Base-by-base conservation (phyloP, 306 rosid genomes). In the Sicyos edulis region DNA sequence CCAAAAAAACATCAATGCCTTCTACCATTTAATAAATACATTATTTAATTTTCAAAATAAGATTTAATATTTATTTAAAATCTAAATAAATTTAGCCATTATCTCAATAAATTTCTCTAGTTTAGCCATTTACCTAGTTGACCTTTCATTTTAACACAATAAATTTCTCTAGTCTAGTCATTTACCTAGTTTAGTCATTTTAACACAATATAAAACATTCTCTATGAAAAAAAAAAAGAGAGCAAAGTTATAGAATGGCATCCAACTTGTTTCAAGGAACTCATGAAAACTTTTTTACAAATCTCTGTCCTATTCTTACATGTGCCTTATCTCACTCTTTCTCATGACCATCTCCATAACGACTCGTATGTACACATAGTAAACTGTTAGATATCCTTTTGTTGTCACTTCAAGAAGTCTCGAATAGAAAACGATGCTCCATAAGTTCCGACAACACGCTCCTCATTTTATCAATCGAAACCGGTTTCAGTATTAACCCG, bases 401-500 rank as follows among this genome's bases (percentile, higher is more conserved):
- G 4, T 67, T 47, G 54, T 19, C 15, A 7, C 50, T 67, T 67
- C 72, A 67, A 20, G 56, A 47, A 3, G 87, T 82, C 78, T 87
- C 93, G 51, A 82, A 90, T 24, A 88, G 84, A 79, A 90, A 82
- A 21, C 89, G 84, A 16, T 83, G 86, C 75, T 90, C 96, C n/a
- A 90, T 75, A 13, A 92, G 86, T 72, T 88, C 93, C 5, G 88
- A 82, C 54, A 92, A 80, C 74, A 84, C 86, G 64, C 82, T 79
- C 79, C 91, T 83, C 98, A 92, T 90, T 78, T 90, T 92, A 76
- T 92, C 98, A 65, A 92, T 88, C 13, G 96, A 88, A 74, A 92
- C 85, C 26, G 96, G 96, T 79, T 92, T 92, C 53, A 83, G 82
- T 75, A 92, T 64, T 55, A 92, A 83, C 70, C 98, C 96, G 66